These are phyloP conservation scores for Phytophthora palmivora DNA, from an alignment of 352 stramenopile species.

Conservation along the genomic window DNA sequence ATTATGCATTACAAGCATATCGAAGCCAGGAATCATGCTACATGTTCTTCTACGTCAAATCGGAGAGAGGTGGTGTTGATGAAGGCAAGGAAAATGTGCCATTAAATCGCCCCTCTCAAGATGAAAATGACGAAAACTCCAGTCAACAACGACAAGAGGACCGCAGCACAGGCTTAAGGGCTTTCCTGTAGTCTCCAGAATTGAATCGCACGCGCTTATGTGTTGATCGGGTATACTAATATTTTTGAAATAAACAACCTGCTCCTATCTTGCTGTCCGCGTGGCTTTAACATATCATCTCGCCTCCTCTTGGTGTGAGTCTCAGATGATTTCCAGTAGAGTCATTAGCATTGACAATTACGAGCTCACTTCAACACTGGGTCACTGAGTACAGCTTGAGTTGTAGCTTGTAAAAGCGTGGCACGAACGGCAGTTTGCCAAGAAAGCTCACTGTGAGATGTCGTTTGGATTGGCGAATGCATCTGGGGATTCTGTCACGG, in stretches of 20 bases:
- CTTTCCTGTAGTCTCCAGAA: conserved; percentile 42
- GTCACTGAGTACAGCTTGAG: too few species aligned
- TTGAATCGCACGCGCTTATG: conserved; percentile 4
- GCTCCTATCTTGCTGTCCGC: conserved; percentile 9
- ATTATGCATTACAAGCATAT: conserved; percentile 74
- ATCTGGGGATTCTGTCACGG: conserved; percentile 62
- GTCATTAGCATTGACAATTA: not conserved
- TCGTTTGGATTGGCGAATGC: conserved; percentile 83
- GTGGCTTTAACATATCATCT: not conserved
- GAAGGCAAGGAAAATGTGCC: conserved; percentile 79
- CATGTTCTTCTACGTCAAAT: conserved; percentile 88
- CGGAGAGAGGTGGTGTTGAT: conserved; percentile 25
- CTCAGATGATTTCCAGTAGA: not conserved
- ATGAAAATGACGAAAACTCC: conserved; percentile 36
- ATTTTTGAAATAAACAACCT: conserved; percentile 38
- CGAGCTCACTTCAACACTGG: not conserved
- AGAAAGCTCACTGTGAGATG: conserved; percentile 48
- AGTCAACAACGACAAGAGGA: conserved; percentile 25
- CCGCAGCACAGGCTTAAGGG: conserved; percentile 25
- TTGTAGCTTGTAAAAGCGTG: not conserved
- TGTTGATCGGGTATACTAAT: conserved; percentile 42
- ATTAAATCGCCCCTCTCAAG: conserved; percentile 21
- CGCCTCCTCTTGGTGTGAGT: conserved; percentile 19
- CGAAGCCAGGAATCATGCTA: conserved; percentile 88
- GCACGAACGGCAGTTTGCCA: not conserved